Percentiles rank a stretch among this genome's conserved stretches.
Evolutionary conservation across 306 rosid species (phyloP).

Genomic region (Carpinus viminea): DNA sequence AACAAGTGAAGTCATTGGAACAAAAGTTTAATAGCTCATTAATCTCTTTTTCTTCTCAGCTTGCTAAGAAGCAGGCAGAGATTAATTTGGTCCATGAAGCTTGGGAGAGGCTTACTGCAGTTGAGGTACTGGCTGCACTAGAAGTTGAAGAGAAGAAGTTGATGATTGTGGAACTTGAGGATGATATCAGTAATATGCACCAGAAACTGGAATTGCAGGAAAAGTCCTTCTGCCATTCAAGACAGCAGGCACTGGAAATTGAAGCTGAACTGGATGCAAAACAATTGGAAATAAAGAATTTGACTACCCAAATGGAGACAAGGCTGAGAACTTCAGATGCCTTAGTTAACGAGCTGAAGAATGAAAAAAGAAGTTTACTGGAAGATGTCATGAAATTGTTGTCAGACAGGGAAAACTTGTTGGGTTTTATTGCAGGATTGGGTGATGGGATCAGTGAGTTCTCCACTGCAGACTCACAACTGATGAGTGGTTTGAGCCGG

Average conservation of each 20-base stretch:
- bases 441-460: constrained; percentile 52
- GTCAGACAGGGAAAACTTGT: constrained; percentile 55
- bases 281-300: constrained; percentile 41
- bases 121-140: constrained; percentile 52
- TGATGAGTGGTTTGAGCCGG: constrained; percentile 47
- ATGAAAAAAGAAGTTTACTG: constrained; percentile 52
- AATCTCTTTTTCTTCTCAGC: constrained; percentile 49
- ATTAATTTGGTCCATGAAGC: constrained; percentile 52
- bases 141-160: constrained; percentile 73
- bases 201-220: constrained; percentile 53
- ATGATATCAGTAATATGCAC: constrained; percentile 46
- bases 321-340: constrained; percentile 55
- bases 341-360: constrained; percentile 50
- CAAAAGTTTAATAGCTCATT: constrained; percentile 47
- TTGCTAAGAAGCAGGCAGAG: constrained; percentile 59
- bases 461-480: constrained; percentile 44
- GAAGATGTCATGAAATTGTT: constrained; percentile 59
- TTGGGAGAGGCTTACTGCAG: constrained; percentile 58
- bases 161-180: constrained; percentile 63
- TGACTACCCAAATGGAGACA: constrained; percentile 51
- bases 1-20: constrained; percentile 49
- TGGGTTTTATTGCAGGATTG: constrained; percentile 42
- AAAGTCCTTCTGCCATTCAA: constrained; percentile 38
- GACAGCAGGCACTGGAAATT: constrained; percentile 54
- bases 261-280: constrained; percentile 54